Conservation (phyloP, 352 stramenopile species). For the Phytopythium kandeliae region DNA sequence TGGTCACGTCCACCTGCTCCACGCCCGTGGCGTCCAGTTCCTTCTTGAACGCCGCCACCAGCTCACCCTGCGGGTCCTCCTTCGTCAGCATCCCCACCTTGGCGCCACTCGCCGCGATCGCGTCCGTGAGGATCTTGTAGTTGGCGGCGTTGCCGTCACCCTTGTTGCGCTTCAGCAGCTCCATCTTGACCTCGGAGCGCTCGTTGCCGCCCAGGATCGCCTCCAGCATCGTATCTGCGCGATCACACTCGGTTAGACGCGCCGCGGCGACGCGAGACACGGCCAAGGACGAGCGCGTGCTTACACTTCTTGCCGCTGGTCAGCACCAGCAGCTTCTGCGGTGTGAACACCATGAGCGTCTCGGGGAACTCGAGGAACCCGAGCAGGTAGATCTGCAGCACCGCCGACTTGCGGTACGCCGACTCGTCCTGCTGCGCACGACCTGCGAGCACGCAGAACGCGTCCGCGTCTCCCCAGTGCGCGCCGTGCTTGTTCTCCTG, state of each 20-base stretch:
- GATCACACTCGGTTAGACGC: slow-evolving; percentile 1
- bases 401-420: slow-evolving; percentile 85
- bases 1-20: slow-evolving; percentile 82
- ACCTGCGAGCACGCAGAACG: slow-evolving; percentile 80
- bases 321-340: slow-evolving; percentile 75
- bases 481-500: slow-evolving; percentile 36
- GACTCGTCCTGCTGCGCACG: slow-evolving; percentile 81
- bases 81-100: slow-evolving; percentile 86
- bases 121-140: slow-evolving; percentile 65
- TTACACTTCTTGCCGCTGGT: slow-evolving; percentile 87
- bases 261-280: slow-evolving; percentile 1
- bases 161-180: slow-evolving; percentile 85
- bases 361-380: slow-evolving; percentile 91
- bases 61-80: slow-evolving; percentile 80
- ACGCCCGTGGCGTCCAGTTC: slow-evolving; percentile 58
- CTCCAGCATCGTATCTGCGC: slow-evolving; percentile 69
- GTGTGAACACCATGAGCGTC: slow-evolving; percentile 90
- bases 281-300: not conserved
- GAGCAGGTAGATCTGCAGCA: slow-evolving; percentile 89
- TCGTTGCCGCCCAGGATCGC: slow-evolving; percentile 58
- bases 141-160: slow-evolving; percentile 75
- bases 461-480: slow-evolving; percentile 52
- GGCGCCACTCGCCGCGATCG: slow-evolving; percentile 47
- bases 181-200: slow-evolving; percentile 64
- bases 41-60: slow-evolving; percentile 79